phyloP scores from a whole-genome alignment of 2,329 filamentous ascomycete species.

The Pseudogymnoascus sp. region DNA sequence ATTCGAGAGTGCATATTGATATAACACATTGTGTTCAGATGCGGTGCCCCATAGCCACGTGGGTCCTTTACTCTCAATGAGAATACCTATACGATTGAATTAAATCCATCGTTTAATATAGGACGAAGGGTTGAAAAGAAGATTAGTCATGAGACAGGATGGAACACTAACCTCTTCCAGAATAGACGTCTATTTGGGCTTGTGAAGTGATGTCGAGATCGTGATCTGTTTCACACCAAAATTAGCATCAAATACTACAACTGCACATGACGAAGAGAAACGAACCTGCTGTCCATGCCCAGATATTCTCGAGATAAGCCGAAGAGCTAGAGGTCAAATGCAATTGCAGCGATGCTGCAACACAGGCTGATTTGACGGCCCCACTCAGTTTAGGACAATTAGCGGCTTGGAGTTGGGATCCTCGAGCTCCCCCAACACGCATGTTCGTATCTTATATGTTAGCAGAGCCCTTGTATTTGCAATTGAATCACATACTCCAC shows the following conservation, averaged over 20 bases:
- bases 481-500: conserved; percentile 27
- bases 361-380: conserved; percentile 28
- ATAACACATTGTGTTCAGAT: conserved; percentile 60
- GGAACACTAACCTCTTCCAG: conserved; percentile 28
- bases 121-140: too few relatives aligned
- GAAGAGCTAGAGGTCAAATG: conserved; percentile 28
- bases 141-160: too few relatives aligned
- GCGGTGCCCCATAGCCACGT: conserved; percentile 60
- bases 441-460: conserved; percentile 32
- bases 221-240: conserved; percentile 29
- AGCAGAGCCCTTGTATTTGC: conserved; percentile 29
- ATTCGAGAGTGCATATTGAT: conserved; percentile 59
- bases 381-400: conserved; percentile 43
- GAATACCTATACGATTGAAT: conserved; percentile 44
- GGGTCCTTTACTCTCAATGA: conserved; percentile 41
- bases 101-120: conserved; percentile 5
- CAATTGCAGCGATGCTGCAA: conserved; percentile 28
- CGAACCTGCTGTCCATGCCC: conserved; percentile 37
- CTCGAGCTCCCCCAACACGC: conserved; percentile 38
- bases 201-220: conserved; percentile 27
- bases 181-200: conserved; percentile 33
- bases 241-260: too few relatives aligned
- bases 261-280: conserved; percentile 25
- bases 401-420: conserved; percentile 37
- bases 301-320: conserved; percentile 41